Conservation (phyloP, 2,329 filamentous ascomycete species). For the Biscogniauxia marginata region DNA sequence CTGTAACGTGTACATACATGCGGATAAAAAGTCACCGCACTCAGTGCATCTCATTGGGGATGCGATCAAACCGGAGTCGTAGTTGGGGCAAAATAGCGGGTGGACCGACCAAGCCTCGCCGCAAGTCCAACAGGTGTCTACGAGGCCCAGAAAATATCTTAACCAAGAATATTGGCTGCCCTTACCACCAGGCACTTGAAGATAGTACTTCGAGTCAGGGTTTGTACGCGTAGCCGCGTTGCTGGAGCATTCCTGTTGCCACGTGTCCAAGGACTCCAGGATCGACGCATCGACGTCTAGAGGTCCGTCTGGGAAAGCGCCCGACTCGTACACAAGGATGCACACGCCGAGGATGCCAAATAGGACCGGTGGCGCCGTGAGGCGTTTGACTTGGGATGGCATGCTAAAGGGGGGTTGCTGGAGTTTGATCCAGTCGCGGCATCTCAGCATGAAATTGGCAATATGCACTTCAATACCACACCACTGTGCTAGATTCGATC, state of each 20-base stretch:
- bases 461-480: not conserved
- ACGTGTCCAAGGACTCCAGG: not conserved
- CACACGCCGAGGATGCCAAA: not conserved
- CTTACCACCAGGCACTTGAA: too few relatives aligned
- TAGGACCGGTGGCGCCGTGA: not conserved
- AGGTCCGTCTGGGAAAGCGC: not conserved
- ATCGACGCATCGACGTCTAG: not conserved
- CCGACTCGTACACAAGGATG: not conserved
- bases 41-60: too few relatives aligned
- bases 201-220: not conserved
- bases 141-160: too few relatives aligned
- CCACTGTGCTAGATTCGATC: not conserved
- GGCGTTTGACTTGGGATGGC: too few relatives aligned
- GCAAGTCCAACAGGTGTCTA: too few relatives aligned
- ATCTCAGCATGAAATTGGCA: not conserved
- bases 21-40: too few relatives aligned
- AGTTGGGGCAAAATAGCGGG: too few relatives aligned
- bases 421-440: not conserved
- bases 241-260: too few relatives aligned
- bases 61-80: too few relatives aligned
- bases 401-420: not conserved
- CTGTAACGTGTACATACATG: too few relatives aligned
- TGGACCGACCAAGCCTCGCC: too few relatives aligned
- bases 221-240: not conserved
- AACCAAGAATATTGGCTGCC: too few relatives aligned